Evolutionary conservation across 2,329 filamentous ascomycete genomes (phyloP), one percentile per base, ranked within the genome.

Genomic region (Penicillium sp.): DNA sequence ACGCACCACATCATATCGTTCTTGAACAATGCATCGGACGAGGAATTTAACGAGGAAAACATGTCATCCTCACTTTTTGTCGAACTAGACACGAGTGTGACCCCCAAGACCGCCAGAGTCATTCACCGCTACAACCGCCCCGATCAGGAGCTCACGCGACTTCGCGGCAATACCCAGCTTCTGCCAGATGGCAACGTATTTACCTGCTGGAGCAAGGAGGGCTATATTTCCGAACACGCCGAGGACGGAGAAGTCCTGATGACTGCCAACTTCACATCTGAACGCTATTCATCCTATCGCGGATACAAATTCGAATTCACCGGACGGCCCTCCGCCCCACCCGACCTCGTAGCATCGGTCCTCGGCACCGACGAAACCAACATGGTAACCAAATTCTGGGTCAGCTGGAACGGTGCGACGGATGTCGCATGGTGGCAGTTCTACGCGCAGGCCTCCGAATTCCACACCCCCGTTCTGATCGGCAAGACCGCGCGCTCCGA

Each of bases 401-500:
- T 72, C 30, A 66, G 64, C 50, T 66, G 64, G 64, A 66, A 72
- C 35, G 71, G 70, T 1, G 70, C 70, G 8, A 73, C 70, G 0
- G 68, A 72, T 19, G 58, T 73, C 4, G 57, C 49, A 2, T 37
- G 12, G 5, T 73, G 69, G 67, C 59, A 61, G 1, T 67, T 72
- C 48, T 65, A 65, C 35, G 66, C 53, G 13, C 58, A 65, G 35
- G 57, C 55, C 10, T 56, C 55, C 11, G 56, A 61, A 36, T 59
- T 59, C 43, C 47, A 57, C 16, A 19, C 16, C 16, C 58, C 55
- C 9, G 50, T 60, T 10, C 41, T 58, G 14, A 41, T 61, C 5
- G 57, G 58, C 14, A 55, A 52, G 11, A 40, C 46, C n/a, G 36
- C 54, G 18, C 59, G 54, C 28, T 28, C 25, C 3, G 57, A 56